phyloP scores from a whole-genome alignment of 805 yeast species.

The Hanseniaspora pseudoguilliermondii region DNA sequence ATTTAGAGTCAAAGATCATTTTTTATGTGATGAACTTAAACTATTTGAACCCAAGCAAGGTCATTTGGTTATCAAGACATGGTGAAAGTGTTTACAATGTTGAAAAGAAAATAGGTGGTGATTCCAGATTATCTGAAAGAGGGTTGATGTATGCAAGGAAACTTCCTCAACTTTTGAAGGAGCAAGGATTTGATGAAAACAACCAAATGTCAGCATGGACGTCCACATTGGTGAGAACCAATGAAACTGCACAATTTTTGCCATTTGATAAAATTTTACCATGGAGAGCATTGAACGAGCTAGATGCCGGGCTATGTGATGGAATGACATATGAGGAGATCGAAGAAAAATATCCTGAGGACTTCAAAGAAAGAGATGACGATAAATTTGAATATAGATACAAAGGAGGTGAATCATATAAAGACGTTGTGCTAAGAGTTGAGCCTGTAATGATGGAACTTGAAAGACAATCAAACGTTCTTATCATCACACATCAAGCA shows the following conservation, averaged over 20 bases:
- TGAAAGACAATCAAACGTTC: conserved; percentile 90
- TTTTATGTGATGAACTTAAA: conserved; percentile 93
- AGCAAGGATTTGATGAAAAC: conserved; percentile 37
- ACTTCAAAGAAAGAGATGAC: conserved; percentile 88
- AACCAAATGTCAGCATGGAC: conserved; percentile 81
- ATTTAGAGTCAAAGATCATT: conserved; percentile 82
- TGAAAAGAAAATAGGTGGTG: conserved; percentile 93
- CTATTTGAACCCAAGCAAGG: conserved; percentile 59
- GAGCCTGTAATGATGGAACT: conserved; percentile 98
- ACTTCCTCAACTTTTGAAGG: conserved; percentile 61
- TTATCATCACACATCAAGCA: conserved; percentile 95
- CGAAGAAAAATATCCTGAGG: conserved; percentile 75
- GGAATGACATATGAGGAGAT: conserved; percentile 94
- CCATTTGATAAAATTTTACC: conserved; percentile 63
- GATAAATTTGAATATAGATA: conserved; percentile 92
- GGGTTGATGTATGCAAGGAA: conserved; percentile 75
- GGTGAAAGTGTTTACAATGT: conserved; percentile 89
- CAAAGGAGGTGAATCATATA: conserved; percentile 92
- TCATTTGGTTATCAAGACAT: conserved; percentile 88
- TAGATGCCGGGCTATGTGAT: conserved; percentile 96
- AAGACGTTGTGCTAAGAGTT: conserved; percentile 85
- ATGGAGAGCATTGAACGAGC: conserved; percentile 95
- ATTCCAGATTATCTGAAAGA: conserved; percentile 69
- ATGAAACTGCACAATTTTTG: conserved; percentile 75
- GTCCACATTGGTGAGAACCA: conserved; percentile 79